These are phyloP conservation scores for Monilinia laxa DNA, from an alignment of 2,329 filamentous ascomycete species.

Conservation along the genomic window DNA sequence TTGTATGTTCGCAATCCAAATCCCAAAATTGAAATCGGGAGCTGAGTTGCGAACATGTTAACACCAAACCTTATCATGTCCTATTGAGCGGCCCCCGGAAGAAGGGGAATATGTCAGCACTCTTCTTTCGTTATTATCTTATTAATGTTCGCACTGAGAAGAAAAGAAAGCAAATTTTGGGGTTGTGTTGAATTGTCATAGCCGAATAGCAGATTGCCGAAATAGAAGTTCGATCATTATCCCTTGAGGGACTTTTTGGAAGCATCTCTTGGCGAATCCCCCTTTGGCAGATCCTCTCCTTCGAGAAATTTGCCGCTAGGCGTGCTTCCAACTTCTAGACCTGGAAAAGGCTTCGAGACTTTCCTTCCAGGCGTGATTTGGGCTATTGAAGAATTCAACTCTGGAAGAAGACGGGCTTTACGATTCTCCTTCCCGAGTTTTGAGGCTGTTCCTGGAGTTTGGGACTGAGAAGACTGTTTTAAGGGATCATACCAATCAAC, in stretches of 20 bases:
- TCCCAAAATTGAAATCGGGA: not conserved
- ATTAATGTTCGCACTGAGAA: conserved; percentile 16
- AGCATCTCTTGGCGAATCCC: conserved; percentile 34
- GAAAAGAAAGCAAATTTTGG: conserved; percentile 19
- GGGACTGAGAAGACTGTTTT: conserved; percentile 29
- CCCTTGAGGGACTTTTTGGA: conserved; percentile 23
- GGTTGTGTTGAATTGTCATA: conserved; percentile 1
- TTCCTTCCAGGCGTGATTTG: conserved; percentile 11
- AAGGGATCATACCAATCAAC: conserved; percentile 81
- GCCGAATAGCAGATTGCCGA: conserved; percentile 15
- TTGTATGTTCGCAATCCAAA: conserved; percentile 11
- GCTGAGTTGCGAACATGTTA: conserved; percentile 1
- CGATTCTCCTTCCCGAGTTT: conserved; percentile 1
- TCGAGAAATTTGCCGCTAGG: not conserved
- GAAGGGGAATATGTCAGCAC: conserved; percentile 23
- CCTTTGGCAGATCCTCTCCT: conserved; percentile 32
- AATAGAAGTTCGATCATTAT: conserved; percentile 28
- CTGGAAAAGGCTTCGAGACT: conserved; percentile 8
- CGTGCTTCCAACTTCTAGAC: not conserved
- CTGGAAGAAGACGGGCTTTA: not conserved
- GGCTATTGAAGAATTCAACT: not conserved
- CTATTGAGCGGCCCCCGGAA: conserved; percentile 22
- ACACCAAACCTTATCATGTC: conserved; percentile 25
- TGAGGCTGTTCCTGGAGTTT: conserved; percentile 25
- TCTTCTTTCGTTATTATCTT: conserved; percentile 10